A percentile compares a stretch with the other conserved stretches of the same genome.
These are phyloP conservation scores for Rhodotorula toruloides DNA, from an alignment of 768 basidiomycete genomes.

Conservation along the genomic window DNA sequence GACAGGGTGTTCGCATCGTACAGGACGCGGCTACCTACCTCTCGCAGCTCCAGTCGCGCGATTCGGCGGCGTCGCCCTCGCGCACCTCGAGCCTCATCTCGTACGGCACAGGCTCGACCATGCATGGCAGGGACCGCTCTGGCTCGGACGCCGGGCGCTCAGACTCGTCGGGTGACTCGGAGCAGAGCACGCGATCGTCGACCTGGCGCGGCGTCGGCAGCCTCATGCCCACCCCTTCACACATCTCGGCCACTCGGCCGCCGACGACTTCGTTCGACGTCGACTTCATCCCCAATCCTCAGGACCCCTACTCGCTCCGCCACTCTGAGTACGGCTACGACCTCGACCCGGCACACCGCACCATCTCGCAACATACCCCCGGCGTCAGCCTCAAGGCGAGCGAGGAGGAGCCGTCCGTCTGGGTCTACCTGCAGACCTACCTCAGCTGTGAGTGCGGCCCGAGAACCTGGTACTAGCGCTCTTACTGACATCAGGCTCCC, in stretches of 20 bases:
- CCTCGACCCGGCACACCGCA: conserved; percentile 34
- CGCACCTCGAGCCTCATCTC: conserved; percentile 32
- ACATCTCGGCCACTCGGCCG: conserved; percentile 21
- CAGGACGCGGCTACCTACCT: conserved; percentile 33
- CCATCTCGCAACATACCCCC: conserved; percentile 44
- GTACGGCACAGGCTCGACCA: conserved; percentile 16
- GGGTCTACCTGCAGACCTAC: conserved; percentile 85
- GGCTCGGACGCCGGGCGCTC: conserved; percentile 16
- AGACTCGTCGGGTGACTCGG: conserved; percentile 4
- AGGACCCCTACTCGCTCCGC: conserved; percentile 29
- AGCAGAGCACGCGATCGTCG: conserved; percentile 6
- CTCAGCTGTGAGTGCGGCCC: conserved; percentile 51
- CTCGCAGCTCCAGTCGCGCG: conserved; percentile 20
- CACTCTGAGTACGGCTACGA: conserved; percentile 40
- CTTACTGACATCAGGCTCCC: background rate
- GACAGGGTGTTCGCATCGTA: background rate
- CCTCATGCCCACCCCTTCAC: conserved; percentile 33
- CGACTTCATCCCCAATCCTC: conserved; percentile 26
- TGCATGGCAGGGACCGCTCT: background rate
- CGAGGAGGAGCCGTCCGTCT: conserved; percentile 84
- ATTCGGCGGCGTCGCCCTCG: conserved; percentile 17
- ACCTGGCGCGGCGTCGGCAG: conserved; percentile 31
- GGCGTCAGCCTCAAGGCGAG: conserved; percentile 44
- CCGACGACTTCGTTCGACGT: conserved; percentile 36
- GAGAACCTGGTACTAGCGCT: no score